Conservation (phyloP, 495 filamentous ascomycete species). For the Penicillium ucsense region DNA sequence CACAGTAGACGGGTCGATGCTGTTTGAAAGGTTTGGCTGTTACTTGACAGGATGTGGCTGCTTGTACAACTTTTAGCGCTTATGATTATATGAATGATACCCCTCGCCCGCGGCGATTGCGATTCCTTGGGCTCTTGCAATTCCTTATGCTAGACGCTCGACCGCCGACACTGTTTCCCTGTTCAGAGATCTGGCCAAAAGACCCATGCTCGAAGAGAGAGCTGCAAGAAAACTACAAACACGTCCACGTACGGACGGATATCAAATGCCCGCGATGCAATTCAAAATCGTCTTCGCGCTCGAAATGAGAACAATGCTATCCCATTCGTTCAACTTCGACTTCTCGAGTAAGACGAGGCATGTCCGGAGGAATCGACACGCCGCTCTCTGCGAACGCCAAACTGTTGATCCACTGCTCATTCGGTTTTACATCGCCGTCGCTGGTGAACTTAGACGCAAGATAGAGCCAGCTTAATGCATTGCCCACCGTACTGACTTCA, state of each 20-base stretch:
- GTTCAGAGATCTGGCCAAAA: too few relatives aligned
- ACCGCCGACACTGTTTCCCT: too few relatives aligned
- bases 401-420: conserved; percentile 64
- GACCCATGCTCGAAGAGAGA: too few relatives aligned
- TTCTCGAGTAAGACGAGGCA: conserved; percentile 38
- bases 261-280: too few relatives aligned
- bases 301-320: not conserved
- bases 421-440: conserved; percentile 37
- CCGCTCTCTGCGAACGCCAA: conserved; percentile 63
- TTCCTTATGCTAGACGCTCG: too few relatives aligned
- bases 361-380: not conserved
- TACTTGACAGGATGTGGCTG: not conserved
- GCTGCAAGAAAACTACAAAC: too few relatives aligned
- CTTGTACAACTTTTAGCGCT: conserved; percentile 4
- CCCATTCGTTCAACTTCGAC: conserved; percentile 27
- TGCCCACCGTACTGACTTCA: conserved; percentile 77
- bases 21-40: conserved; percentile 1
- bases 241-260: too few relatives aligned
- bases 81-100: conserved; percentile 13
- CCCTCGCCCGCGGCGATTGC: conserved; percentile 4
- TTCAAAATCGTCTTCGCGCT: not conserved
- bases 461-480: conserved; percentile 69
- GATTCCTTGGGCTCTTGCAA: not conserved
- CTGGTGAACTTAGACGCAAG: conserved; percentile 54
- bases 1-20: conserved; percentile 6